Evolutionary conservation across 768 basidiomycete genomes (phyloP), one percentile per base, ranked within the genome.

Genomic region (Tylopilus intermedius): DNA sequence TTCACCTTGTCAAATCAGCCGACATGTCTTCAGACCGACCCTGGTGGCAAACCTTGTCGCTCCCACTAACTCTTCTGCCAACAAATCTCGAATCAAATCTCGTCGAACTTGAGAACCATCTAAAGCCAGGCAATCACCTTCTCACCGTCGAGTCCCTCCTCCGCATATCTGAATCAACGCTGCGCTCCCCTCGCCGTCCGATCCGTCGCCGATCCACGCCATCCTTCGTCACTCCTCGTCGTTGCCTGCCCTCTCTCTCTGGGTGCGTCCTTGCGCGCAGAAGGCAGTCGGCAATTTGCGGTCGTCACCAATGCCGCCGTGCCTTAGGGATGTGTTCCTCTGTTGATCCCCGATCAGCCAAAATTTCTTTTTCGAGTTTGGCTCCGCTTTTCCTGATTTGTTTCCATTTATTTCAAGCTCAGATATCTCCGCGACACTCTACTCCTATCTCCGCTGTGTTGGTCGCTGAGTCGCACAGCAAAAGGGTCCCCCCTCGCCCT

Each of bases 291-390:
- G 67, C 67, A 69, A 33, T 50, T 62, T 60, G 63, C 67, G 67
- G 62, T 60, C 45, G 66, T 57, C 49, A 53, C 50, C 54, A 60
- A 51, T 56, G 48, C 61, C 67, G 57, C 42, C 29, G 70, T 69
- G 58, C 68, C 68, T 69, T 48, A 55, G 51, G 57, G 54, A 58
- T 66, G 63, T 53, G 67, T 67, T 61, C 67, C 72, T 74, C 69
- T 69, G 68, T 74, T 82, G 81, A 82, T 82, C 81, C 79, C 79
- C 74, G 79, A 82, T 82, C 81, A 82, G 72, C 63, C 58, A 67
- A 63, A 67, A 47, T 64, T 61, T 64, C 64, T 67, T 62, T 63
- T 67, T 64, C 61, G 40, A 54, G 61, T 71, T 57, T 69, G 56
- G 60, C 58, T 68, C 70, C 70, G 68, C 54, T 57, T 49, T 63